Evolutionary conservation across 768 basidiomycete genomes (phyloP).

Genomic region (Rhizopogon roseolus): DNA sequence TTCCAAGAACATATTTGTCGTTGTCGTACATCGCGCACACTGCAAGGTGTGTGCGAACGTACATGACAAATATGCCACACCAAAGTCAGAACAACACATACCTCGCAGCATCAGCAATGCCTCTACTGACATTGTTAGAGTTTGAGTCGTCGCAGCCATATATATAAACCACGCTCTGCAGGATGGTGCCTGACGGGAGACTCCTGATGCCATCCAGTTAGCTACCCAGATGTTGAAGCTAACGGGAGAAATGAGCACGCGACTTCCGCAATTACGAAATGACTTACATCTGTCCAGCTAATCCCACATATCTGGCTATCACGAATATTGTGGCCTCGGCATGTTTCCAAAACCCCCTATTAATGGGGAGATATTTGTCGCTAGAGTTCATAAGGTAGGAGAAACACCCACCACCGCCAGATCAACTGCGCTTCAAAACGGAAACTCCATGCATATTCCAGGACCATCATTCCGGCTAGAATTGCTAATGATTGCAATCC

Average conservation of each 20-base stretch:
- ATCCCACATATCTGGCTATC: slow-evolving; percentile 9
- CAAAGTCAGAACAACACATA: slow-evolving; percentile 4
- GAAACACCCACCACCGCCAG: slow-evolving; percentile 19
- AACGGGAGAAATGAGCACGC: not conserved
- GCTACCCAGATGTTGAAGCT: slow-evolving; percentile 19
- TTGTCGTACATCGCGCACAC: slow-evolving; percentile 14
- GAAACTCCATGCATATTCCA: slow-evolving; percentile 9
- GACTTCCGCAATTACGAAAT: not conserved
- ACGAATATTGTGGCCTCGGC: slow-evolving; percentile 6
- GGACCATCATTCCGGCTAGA: slow-evolving; percentile 11
- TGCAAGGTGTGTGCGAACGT: not conserved
- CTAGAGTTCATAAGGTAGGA: not conserved
- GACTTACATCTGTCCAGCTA: slow-evolving; percentile 16
- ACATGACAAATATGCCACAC: not conserved
- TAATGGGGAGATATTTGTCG: not conserved
- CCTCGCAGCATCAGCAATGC: slow-evolving; percentile 12
- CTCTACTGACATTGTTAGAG: slow-evolving; percentile 10
- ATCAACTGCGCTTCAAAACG: slow-evolving; percentile 12
- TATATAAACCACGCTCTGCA: slow-evolving; percentile 15
- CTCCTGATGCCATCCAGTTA: slow-evolving; percentile 12
- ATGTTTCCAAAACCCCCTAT: not conserved
- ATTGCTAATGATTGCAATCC: slow-evolving; percentile 1
- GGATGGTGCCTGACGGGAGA: not conserved
- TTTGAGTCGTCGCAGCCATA: slow-evolving; percentile 11
- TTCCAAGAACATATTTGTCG: slow-evolving; percentile 1